Conservation (phyloP, 2,329 filamentous ascomycete genomes). For the Alternaria brassicae region DNA sequence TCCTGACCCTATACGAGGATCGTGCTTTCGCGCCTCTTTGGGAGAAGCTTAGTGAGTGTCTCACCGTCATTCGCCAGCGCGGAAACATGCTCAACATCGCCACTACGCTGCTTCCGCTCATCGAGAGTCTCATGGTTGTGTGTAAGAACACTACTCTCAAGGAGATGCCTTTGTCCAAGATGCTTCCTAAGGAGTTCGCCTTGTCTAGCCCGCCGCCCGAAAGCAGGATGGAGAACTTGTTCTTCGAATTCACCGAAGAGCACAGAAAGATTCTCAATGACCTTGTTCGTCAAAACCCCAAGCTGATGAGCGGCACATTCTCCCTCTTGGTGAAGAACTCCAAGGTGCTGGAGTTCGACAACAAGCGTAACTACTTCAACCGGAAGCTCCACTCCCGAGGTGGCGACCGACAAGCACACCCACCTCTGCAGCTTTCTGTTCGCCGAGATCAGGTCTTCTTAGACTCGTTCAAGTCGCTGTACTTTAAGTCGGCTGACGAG, state of each 20-base stretch:
- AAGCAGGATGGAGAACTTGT: slow-evolving; percentile 82
- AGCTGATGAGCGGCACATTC: slow-evolving; percentile 98
- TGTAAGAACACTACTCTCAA: slow-evolving; percentile 95
- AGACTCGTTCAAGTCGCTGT: slow-evolving; percentile 97
- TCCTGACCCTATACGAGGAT: slow-evolving; percentile 89
- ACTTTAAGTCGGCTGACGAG: slow-evolving; percentile 95
- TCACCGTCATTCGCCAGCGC: slow-evolving; percentile 85
- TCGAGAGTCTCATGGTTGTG: slow-evolving; percentile 97
- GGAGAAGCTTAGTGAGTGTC: slow-evolving; percentile 88
- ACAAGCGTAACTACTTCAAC: slow-evolving; percentile 99
- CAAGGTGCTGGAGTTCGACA: slow-evolving; percentile 98
- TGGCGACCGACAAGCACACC: slow-evolving; percentile 70
- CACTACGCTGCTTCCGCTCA: slow-evolving; percentile 90
- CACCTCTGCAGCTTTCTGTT: slow-evolving; percentile 84
- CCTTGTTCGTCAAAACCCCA: slow-evolving; percentile 93
- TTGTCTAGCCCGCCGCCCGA: slow-evolving; percentile 80
- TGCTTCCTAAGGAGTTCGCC: slow-evolving; percentile 68
- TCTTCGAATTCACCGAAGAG: slow-evolving; percentile 97
- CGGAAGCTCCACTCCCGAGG: slow-evolving; percentile 83
- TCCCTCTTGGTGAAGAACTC: slow-evolving; percentile 96
- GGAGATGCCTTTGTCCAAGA: slow-evolving; percentile 62
- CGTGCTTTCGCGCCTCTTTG: slow-evolving; percentile 89
- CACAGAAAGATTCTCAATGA: slow-evolving; percentile 98
- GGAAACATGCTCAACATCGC: slow-evolving; percentile 98
- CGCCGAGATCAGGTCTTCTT: slow-evolving; percentile 96